Evolutionary conservation across 164 flowering plant species (phyloP), one percentile per base, ranked within the genome.

Genomic region (Vitis rupestris): DNA sequence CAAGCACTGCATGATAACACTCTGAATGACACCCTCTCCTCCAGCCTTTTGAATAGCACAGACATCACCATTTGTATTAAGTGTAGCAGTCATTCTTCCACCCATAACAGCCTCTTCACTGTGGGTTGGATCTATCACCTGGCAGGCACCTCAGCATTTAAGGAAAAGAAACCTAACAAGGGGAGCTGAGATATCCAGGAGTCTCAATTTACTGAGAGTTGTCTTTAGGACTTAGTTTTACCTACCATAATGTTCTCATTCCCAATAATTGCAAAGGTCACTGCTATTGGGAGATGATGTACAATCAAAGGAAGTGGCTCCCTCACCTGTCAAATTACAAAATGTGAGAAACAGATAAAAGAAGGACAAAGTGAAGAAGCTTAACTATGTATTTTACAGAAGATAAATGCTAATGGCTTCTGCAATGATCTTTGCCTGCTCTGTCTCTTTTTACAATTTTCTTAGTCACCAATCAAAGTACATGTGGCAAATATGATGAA

Each of bases 11-110:
- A 93, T 84, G 61, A 93, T 80, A 59, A 81, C 87, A 80, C 92
- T 89, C 68, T 87, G 91, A 51, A 79, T 53, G 58, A 96, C 81
- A 76, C 97, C 97, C 63, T 82, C 91, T 65, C 94, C 97, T 63
- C 99, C 99, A 76, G 89, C 88, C 80, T 93, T 96, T 64, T 96
- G 99, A 65, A 96, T 82, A 50, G 99, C 90, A 87, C 99, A 96
- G 27, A 96, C 70, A 68, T 96, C 99, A 64, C 93, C 92, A 76
- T 85, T 90, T 74, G 93, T 75, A 74, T 91, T 96, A 44, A 92
- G 76, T 64, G 95, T 96, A 30, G 80, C 87, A 67, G 97, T 91
- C 89, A 96, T 82, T 74, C 88, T 86, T 67, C 97, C 98, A 59
- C 86, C 85, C 97, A 90, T 90, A 59, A 96, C 86, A 83, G 86